These are phyloP conservation scores for Leptographium lundbergii DNA, from an alignment of 2,329 filamentous ascomycete species.

Conservation along the genomic window DNA sequence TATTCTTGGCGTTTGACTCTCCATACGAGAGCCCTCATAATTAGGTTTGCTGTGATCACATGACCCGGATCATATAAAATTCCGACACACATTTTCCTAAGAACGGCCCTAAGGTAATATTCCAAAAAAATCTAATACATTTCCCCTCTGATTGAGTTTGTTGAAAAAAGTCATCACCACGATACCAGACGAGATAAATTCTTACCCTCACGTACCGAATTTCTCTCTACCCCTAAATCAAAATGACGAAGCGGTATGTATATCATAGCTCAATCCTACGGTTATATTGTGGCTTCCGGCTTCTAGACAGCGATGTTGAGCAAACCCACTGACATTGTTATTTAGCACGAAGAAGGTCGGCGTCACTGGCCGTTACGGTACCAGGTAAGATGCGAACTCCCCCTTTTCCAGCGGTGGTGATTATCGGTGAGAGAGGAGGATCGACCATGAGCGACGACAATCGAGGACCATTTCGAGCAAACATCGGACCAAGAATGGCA, in stretches of 20 bases:
- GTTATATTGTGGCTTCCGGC: too few species aligned
- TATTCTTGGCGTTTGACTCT: too few species aligned
- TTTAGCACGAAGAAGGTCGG: constrained; percentile 86
- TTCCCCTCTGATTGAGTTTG: not conserved
- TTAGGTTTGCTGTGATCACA: constrained; percentile 1
- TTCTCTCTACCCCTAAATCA: constrained; percentile 23
- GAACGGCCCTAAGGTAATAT: not conserved
- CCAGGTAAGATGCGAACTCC: constrained; percentile 11
- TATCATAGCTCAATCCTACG: not conserved
- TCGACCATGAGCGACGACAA: not conserved
- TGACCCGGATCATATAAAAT: constrained; percentile 7
- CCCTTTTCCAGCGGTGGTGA: not conserved
- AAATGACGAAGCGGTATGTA: constrained; percentile 64
- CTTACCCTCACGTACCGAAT: constrained; percentile 5
- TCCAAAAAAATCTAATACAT: constrained; percentile 3
- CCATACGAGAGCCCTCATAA: not conserved
- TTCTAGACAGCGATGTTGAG: not conserved
- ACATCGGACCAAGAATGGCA: not conserved
- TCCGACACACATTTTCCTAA: constrained; percentile 7
- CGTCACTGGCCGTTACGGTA: constrained; percentile 64
- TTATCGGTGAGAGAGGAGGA: not conserved
- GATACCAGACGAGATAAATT: constrained; percentile 5
- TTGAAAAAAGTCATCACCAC: not conserved
- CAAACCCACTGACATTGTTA: constrained; percentile 9
- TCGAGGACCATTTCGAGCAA: not conserved